Base-by-base conservation (phyloP, 164 flowering plant species). In the Stephania japonica region DNA sequence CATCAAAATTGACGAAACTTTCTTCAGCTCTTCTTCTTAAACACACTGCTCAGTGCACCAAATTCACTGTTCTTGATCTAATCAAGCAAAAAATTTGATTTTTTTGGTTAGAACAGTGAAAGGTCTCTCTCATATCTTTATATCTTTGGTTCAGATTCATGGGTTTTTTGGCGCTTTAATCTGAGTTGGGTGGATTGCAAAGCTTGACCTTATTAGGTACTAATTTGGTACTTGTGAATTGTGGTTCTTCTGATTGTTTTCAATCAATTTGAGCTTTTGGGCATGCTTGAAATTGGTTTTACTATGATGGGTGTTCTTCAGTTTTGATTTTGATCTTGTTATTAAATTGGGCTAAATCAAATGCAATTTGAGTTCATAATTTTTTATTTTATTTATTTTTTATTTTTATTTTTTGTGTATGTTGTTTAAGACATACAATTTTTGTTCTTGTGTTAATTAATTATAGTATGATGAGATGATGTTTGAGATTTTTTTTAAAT, bases 261-360 rank as follows among this genome's bases (percentile, higher is more conserved):
- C 69, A 66, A 32, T 42, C 69, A 66, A 62, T 61, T 71, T 71
- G 53, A 59, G 73, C 65, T 59, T 61, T n/a, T 71, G 73, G 73
- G 56, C 62, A 71, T 71, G 73, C 23, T 71, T 4, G 26, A 10
- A 59, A 59, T n/a, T 23, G 23, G 43, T 23, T 42, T 5, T 26
- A 38, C 50, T 71, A 13, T 62, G 19, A 62, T 41, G 67, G 67
- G n/a, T 70, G 21, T 11, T 18, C 19, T 66, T 26, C 18, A 27
- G 42, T 67, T 41, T 25, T 67, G 71, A 32, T 62, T 41, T 71
- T 41, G 1, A n/a, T 70, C 16, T 16, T 11, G 59, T 71, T 67
- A 62, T 71, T 71, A 42, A 42, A 62, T 42, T 41, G 50, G 41
- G 53, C 53, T 47, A 7, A 47, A 47, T 47, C 53, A 47, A 32